Evolutionary conservation across 352 stramenopile species (phyloP).

Genomic region (Chrysophaeum taylorii): DNA sequence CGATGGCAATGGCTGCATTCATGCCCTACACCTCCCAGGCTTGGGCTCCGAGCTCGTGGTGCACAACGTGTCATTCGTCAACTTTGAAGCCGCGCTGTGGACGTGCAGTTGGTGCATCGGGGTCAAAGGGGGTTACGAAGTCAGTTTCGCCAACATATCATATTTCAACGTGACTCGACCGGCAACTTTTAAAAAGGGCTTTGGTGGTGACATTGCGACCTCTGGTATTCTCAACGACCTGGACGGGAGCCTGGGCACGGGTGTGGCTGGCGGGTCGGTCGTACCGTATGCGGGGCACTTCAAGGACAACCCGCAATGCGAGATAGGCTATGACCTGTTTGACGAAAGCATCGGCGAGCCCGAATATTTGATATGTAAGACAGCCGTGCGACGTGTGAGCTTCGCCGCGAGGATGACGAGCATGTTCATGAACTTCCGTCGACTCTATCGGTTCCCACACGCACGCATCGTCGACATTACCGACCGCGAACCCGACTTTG

Average conservation of each 20-base stretch:
- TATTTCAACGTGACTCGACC: constrained; percentile 19
- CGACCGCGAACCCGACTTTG: constrained; percentile 6
- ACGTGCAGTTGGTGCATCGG: constrained; percentile 22
- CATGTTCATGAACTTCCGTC: constrained; percentile 4
- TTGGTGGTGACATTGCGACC: constrained; percentile 17
- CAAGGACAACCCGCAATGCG: constrained; percentile 14
- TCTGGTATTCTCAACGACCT: constrained; percentile 22
- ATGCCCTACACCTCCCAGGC: constrained; percentile 21
- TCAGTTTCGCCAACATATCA: constrained; percentile 15
- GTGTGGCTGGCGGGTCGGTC: constrained; percentile 5
- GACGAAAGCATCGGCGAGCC: constrained; percentile 5
- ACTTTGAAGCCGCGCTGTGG: constrained; percentile 23
- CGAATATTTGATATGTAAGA: constrained; percentile 18
- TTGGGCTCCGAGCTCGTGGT: constrained; percentile 20
- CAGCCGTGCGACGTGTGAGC: constrained; percentile 4
- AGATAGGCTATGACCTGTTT: constrained; percentile 1
- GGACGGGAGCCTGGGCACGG: constrained; percentile 15
- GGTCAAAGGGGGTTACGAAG: constrained; percentile 22
- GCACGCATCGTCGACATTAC: constrained; percentile 18
- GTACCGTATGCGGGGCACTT: constrained; percentile 18
- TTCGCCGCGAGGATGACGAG: constrained; percentile 2
- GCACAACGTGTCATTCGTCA: constrained; percentile 13
- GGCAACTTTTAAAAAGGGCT: constrained; percentile 19
- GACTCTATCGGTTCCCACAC: constrained; percentile 18
- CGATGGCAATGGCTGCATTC: constrained; percentile 17